Base-by-base conservation (phyloP, 2,329 filamentous ascomycete species). In the Sporothrix brunneoviolacea region DNA sequence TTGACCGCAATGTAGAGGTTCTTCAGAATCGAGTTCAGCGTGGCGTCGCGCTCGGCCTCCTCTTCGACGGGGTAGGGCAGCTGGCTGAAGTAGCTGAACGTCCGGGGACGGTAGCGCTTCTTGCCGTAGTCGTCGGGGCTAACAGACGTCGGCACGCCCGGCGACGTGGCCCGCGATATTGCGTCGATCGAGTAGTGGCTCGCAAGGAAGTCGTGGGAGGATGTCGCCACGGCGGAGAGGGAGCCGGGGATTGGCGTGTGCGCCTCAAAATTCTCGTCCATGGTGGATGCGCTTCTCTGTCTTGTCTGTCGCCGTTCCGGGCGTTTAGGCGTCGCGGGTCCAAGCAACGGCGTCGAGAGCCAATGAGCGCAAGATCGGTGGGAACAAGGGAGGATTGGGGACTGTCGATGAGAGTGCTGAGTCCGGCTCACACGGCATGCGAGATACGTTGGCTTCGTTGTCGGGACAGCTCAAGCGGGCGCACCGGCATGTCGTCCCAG, bases 1-100 rank as follows among this genome's bases (percentile, higher is more conserved):
- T 90, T 85, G 56, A 98, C 77, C 51, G 91, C 82, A 60, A 96
- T 88, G 66, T 95, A 97, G 27, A 98, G 83, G 63, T 95, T 88
- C 66, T 91, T 93, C 59, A 97, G 76, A 60, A 96, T 97, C 64
- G 90, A 88, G 40, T 85, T 77, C 41, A 98, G 74, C 55, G 91
- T 89, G 45, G 76, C 77, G 64, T 94, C 84, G 56, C 91, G 81
- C 68, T 90, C 80, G 30, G 75, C 66, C 56, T 91, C 86, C 63
- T 86, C 82, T 68, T 98, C 94, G 50, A 91, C 84, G 51, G 82
- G 71, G 64, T 97, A 98, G 32, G 94, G 94, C 45, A 98, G 80
- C 64, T 93, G 86, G 59, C 83, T 78, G 66, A 91, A 89, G 73
- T 98, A 98, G 54, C 88, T 89, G 66, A 93, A 98, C 24, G 93